Evolutionary conservation across 2,329 filamentous ascomycete genomes (phyloP), one percentile per base, ranked within the genome.

Genomic region (Apiospora malaysiana): DNA sequence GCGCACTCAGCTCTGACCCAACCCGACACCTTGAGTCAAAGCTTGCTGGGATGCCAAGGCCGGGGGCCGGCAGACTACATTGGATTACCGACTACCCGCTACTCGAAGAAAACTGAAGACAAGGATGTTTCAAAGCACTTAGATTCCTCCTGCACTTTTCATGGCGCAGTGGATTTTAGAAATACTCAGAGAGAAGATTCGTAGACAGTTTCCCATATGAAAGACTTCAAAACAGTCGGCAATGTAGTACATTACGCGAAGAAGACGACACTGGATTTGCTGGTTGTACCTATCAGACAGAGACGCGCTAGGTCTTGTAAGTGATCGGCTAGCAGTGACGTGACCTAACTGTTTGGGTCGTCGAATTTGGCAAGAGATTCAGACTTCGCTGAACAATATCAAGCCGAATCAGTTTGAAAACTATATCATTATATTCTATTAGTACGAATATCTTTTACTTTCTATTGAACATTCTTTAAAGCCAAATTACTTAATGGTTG

Each of bases 41-140:
- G 40, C 65, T 66, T 27, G 65, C n/a, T 6, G 56, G 27, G 25
- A n/a, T 37, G 56, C 56, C 56, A 63, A 63, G 56, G 18, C 56
- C 32, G 56, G 56, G 56, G 56, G n/a, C n/a, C n/a, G 32, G 32
- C 56, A 63, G 18, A 63, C 51, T 59, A 37, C n/a, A n/a, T n/a
- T n/a, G 27, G 27, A 59, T 37, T 37, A 9, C 51, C 27, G 40
- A 42, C 12, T 9, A 42, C 40, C 40, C 40, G 40, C 40, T 14
- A 37, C 51, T 59, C n/a, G 16, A 21, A 16, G 51, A 21, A 16
- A 37, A 59, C 25, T 27, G 51, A 16, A 8, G 25, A 37, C 25
- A n/a, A n/a, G n/a, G 12, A 16, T 25, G 23, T 8, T 32, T 32
- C 25, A 23, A 47, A 21, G 10, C 7, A n/a, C 46, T 10, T 25